Evolutionary conservation across 805 yeast genomes (phyloP).

Genomic region (Zygosaccharomyces bisporus): DNA sequence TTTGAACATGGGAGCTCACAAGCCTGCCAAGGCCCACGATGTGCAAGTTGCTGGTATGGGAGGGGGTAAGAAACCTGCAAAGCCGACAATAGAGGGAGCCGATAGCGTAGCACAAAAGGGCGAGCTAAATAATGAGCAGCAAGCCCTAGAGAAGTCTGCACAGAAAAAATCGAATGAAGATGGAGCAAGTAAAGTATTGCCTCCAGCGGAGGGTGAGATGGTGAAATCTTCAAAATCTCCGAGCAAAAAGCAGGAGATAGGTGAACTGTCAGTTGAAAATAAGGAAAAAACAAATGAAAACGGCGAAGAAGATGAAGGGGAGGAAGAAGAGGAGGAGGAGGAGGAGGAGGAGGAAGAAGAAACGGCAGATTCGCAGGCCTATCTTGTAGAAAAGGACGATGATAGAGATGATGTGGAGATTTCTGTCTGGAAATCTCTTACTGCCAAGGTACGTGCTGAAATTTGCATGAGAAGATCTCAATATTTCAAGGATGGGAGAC

Average conservation of each 20-base stretch:
- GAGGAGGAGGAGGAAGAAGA: constrained; percentile 45
- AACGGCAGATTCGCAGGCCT: constrained; percentile 40
- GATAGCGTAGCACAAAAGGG: constrained; percentile 30
- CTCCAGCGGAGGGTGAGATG: constrained; percentile 36
- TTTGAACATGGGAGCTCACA: constrained; percentile 36
- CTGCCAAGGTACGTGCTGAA: constrained; percentile 74
- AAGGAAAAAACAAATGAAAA: constrained; percentile 14
- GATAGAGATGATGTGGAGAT: constrained; percentile 68
- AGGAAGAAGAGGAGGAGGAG: constrained; percentile 24
- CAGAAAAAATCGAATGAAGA: constrained; percentile 11
- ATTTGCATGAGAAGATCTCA: constrained; percentile 65
- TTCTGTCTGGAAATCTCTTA: constrained; percentile 78
- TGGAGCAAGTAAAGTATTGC: constrained; percentile 2
- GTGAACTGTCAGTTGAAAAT: too few species aligned
- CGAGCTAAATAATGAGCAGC: constrained; percentile 33
- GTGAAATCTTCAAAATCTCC: constrained; percentile 25
- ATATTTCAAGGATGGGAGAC: constrained; percentile 54
- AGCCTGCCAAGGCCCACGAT: constrained; percentile 21
- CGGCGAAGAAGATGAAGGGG: background rate
- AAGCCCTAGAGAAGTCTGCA: constrained; percentile 18
- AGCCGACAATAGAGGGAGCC: constrained; percentile 30
- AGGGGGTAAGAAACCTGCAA: background rate
- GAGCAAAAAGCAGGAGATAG: too few species aligned
- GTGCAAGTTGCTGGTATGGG: background rate
- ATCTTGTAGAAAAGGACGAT: constrained; percentile 50